Base-by-base conservation (phyloP, 2,329 filamentous ascomycete genomes). In the Fusarium temperatum region DNA sequence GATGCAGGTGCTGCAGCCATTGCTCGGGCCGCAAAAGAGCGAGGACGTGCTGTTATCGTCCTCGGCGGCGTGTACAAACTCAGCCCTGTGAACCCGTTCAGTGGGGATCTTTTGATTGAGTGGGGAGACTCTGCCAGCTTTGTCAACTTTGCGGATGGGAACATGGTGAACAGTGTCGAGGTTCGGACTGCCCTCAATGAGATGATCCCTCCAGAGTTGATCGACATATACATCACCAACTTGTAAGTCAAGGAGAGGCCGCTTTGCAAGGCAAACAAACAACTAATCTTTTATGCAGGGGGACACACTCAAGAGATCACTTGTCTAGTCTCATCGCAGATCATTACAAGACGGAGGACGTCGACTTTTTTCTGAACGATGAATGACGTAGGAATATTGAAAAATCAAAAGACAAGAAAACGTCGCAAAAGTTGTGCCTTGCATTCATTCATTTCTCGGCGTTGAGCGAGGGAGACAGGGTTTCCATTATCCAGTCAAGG, bases 11-110 rank as follows among this genome's bases (percentile, higher is more conserved):
- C 94, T 15, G 91, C 90, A 26, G 90, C 93, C 45, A 93, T 98
- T 74, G 94, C 95, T 9, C 91, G 92, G 70, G 95, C 95, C 13
- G 96, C 96, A 20, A 93, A 92, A 80, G 91, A 93, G 74, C 92
- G 95, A 78, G 90, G 92, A 74, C 94, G 92, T 30, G 93, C 95
- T 0, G 95, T 99, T 24, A 91, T 98, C 30, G 94, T 97, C 7
- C 89, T 99, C 48, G 93, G 93, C 59, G 96, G 95, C 38, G 92
- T 98, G 26, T 98, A 98, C 86, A 97, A 97, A 83, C 89, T 99
- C 63, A 97, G 94, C 76, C 95, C 96, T 0, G 91, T 97, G 67
- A 96, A 95, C 78, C 93, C 95, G 3, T 95, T 95, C 78, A 91
- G 96, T 78, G 91, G 93, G 60, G 92, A 94, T 73, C 90, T 91